These are phyloP conservation scores for Cenchrus americanus DNA, from an alignment of 176 grass and related monocot genomes.

Conservation along the genomic window DNA sequence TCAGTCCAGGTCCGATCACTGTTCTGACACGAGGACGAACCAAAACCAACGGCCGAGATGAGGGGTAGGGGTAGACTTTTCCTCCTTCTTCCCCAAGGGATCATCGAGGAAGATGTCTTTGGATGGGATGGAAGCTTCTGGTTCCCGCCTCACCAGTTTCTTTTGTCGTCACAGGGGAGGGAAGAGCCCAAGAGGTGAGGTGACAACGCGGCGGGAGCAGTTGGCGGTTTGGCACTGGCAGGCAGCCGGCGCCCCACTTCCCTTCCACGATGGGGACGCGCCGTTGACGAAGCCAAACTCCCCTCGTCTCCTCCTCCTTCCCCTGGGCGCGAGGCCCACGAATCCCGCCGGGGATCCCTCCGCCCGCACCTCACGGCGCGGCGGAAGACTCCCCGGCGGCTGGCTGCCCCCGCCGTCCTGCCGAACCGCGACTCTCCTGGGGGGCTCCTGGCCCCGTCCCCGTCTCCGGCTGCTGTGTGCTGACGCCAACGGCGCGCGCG, in stretches of 20 bases:
- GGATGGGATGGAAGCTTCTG: slow-evolving; percentile 12
- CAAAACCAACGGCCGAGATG: neutral
- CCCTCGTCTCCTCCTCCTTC: neutral
- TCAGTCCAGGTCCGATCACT: neutral
- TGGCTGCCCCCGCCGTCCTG: neutral
- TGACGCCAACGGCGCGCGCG: neutral
- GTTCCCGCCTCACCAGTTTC: neutral
- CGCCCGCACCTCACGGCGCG: neutral
- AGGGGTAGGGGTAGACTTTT: neutral
- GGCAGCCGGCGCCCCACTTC: neutral
- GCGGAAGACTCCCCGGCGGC: too few relatives aligned
- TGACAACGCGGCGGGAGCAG: neutral
- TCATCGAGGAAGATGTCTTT: neutral
- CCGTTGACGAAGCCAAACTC: slow-evolving; percentile 16
- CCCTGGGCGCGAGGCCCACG: neutral
- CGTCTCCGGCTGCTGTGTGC: neutral
- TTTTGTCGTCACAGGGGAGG: neutral
- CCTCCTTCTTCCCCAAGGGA: neutral
- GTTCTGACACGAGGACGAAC: too few relatives aligned
- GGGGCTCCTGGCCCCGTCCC: neutral
- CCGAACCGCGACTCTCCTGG: neutral
- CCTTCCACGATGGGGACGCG: slow-evolving; percentile 34
- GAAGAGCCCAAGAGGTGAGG: too few relatives aligned
- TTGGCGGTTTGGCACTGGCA: slow-evolving; percentile 6
- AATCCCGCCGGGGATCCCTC: slow-evolving; percentile 11